A percentile compares a stretch with the other conserved stretches of the same genome.
phyloP scores from a whole-genome alignment of 768 basidiomycete species.

The Rhizopogon salebrosus region DNA sequence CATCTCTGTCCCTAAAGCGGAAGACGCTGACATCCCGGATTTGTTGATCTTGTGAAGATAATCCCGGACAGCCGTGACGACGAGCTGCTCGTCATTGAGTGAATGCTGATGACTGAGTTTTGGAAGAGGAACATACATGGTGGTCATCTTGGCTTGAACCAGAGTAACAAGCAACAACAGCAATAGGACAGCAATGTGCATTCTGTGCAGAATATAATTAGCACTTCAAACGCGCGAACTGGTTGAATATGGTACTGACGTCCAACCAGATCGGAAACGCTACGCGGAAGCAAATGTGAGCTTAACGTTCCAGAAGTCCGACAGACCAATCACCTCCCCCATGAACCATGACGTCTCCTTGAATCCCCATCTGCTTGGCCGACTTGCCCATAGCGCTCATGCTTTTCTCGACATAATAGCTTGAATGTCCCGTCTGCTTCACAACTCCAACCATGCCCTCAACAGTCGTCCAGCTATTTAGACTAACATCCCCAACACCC shows the following conservation, averaged over 20 bases:
- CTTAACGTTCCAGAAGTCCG: neutral
- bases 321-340: conserved; percentile 58
- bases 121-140: conserved; percentile 40
- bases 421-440: conserved; percentile 76
- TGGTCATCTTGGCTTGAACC: conserved; percentile 81
- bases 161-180: conserved; percentile 72
- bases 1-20: conserved; percentile 21
- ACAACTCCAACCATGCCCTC: conserved; percentile 81
- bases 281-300: conserved; percentile 24
- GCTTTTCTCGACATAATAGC: conserved; percentile 82
- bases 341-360: conserved; percentile 56
- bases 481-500: conserved; percentile 68
- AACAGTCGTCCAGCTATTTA: conserved; percentile 75
- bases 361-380: conserved; percentile 64
- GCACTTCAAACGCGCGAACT: neutral
- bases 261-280: conserved; percentile 86
- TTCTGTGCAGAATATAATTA: conserved; percentile 40
- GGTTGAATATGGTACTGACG: conserved; percentile 31
- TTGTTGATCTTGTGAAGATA: conserved; percentile 56
- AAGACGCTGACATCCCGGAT: conserved; percentile 19
- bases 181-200: conserved; percentile 79
- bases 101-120: neutral
- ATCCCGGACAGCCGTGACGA: conserved; percentile 61
- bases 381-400: conserved; percentile 82
- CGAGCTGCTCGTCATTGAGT: conserved; percentile 37